A percentile compares a stretch with the other conserved stretches of the same genome.
Evolutionary conservation across 2,329 filamentous ascomycete species (phyloP).

Genomic region (Diplodia mutila): DNA sequence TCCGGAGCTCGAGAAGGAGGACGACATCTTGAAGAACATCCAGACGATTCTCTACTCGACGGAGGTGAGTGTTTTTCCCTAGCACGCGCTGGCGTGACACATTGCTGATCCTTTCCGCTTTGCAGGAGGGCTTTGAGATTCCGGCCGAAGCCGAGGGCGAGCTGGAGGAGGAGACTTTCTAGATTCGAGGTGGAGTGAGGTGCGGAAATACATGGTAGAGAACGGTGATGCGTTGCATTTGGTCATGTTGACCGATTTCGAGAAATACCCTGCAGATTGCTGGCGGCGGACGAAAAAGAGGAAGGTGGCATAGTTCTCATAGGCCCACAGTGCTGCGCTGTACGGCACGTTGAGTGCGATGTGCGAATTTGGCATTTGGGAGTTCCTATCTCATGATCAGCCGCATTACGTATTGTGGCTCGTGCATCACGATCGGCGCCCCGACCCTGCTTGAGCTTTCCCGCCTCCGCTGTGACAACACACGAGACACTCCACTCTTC

Average conservation of each 20-base stretch:
- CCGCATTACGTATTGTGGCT: constrained; percentile 19
- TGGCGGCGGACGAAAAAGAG: constrained; percentile 5
- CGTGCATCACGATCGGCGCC: constrained; percentile 7
- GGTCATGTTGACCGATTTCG: constrained; percentile 25
- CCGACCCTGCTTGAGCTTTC: constrained; percentile 11
- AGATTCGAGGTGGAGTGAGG: neutral
- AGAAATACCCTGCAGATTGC: constrained; percentile 26
- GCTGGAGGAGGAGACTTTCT: constrained; percentile 63
- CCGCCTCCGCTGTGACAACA: constrained; percentile 20
- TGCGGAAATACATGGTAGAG: constrained; percentile 8
- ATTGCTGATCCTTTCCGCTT: neutral
- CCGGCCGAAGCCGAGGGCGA: constrained; percentile 71
- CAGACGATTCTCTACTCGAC: constrained; percentile 97
- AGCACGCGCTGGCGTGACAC: neutral
- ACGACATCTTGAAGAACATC: constrained; percentile 92
- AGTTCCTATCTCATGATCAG: constrained; percentile 13
- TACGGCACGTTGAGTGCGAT: neutral
- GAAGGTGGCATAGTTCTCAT: constrained; percentile 14
- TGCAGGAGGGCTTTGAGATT: constrained; percentile 71
- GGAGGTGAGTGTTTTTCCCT: constrained; percentile 58
- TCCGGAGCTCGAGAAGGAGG: constrained; percentile 90
- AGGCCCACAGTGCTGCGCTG: constrained; percentile 15
- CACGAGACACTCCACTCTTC: constrained; percentile 22
- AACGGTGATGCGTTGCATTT: constrained; percentile 24
- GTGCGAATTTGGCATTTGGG: constrained; percentile 3